Conservation (phyloP, 176 grass and related monocot genomes). For the Secale cereale region DNA sequence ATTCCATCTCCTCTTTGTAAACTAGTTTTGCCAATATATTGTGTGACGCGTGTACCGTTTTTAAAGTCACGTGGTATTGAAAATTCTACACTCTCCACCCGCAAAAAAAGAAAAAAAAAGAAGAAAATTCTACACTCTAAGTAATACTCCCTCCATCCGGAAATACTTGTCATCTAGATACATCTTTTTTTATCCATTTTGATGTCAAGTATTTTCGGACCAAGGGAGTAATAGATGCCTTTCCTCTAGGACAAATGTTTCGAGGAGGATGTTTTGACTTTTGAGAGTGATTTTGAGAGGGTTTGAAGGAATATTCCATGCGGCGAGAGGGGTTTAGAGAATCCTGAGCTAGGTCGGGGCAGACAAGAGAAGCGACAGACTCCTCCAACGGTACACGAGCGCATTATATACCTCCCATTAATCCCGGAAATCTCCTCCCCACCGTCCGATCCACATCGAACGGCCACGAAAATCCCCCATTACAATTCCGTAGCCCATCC, state of each 20-base stretch:
- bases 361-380: neutral
- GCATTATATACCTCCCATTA: constrained; percentile 11
- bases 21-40: neutral
- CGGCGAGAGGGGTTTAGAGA: neutral
- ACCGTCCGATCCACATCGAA: constrained; percentile 30
- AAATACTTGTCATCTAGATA: too few species aligned
- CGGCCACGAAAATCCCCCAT: neutral
- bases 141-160: too few species aligned
- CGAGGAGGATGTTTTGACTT: too few species aligned
- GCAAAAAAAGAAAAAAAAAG: too few species aligned
- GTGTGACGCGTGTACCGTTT: neutral
- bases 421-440: neutral
- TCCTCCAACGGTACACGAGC: constrained; percentile 41
- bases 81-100: neutral
- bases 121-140: neutral
- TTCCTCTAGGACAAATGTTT: too few species aligned
- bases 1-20: too few species aligned
- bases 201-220: too few species aligned
- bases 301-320: neutral
- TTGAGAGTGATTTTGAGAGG: neutral
- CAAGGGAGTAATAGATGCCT: too few species aligned
- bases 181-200: too few species aligned
- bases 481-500: neutral
- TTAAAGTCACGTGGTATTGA: neutral
- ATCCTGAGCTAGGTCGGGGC: constrained; percentile 3